Percentiles rank a stretch among this genome's conserved stretches.
These are phyloP conservation scores for Persicaria tinctoria DNA, from an alignment of 148 eudicot species.

Conservation along the genomic window DNA sequence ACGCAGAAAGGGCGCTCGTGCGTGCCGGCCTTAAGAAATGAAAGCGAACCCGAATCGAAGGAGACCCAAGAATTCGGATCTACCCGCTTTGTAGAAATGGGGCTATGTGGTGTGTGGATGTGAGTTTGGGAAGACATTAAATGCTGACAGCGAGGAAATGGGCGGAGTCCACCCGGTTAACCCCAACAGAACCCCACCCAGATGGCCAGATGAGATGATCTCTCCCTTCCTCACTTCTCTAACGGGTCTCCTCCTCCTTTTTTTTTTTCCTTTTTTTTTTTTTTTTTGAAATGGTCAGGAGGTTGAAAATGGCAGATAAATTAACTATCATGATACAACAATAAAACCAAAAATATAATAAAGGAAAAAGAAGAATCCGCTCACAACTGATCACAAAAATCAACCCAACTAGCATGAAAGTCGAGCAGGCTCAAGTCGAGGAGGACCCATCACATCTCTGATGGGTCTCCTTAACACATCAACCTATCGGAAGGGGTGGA, in stretches of 20 bases:
- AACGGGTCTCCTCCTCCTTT: conserved; percentile 3
- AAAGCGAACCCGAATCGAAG: conserved; percentile 1
- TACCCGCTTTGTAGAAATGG: not conserved
- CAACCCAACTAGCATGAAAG: no score
- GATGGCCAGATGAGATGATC: not conserved
- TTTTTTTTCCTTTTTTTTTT: not conserved
- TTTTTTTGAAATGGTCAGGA: not conserved
- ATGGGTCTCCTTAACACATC: no score
- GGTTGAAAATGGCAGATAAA: no score
- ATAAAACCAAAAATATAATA: no score
- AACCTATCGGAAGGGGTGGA: no score
- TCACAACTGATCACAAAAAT: no score
- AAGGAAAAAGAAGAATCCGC: no score
- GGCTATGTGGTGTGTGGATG: not conserved
- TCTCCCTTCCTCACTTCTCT: not conserved
- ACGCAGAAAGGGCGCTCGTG: not conserved
- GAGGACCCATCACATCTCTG: no score
- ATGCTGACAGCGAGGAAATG: conserved; percentile 4
- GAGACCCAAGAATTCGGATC: conserved; percentile 1
- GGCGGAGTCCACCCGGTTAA: not conserved
- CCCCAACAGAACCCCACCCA: conserved; percentile 2
- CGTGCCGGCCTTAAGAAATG: not conserved
- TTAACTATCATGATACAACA: no score
- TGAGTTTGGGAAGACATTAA: not conserved
- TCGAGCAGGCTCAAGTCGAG: no score